These are phyloP conservation scores for Saccharomycopsis babjevae DNA, from an alignment of 805 yeast species.

Conservation along the genomic window DNA sequence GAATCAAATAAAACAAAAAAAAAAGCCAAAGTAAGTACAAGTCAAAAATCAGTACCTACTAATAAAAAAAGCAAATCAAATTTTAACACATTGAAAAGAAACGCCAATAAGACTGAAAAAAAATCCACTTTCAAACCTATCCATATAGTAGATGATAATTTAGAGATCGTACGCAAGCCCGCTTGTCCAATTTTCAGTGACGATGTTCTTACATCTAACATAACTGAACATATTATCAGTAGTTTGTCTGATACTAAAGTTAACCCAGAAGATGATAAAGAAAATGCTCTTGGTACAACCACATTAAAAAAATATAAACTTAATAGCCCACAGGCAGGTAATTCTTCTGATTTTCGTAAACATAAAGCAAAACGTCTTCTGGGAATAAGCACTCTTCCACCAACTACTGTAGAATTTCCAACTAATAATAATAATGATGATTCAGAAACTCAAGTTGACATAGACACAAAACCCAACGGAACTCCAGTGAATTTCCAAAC, in stretches of 20 bases:
- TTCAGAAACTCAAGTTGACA: not conserved
- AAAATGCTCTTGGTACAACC: not conserved
- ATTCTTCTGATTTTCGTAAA: not conserved
- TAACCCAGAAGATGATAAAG: not conserved
- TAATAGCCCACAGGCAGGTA: not conserved
- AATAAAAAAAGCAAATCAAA: not conserved
- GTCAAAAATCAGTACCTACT: not conserved
- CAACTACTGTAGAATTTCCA: conserved; percentile 1
- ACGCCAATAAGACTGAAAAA: not conserved
- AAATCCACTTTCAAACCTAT: not conserved
- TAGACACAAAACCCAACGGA: not conserved
- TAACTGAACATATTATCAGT: not conserved
- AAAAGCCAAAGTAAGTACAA: not conserved
- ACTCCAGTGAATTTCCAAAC: not conserved
- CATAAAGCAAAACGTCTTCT: not conserved
- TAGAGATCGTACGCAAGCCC: not conserved
- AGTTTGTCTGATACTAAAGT: not conserved
- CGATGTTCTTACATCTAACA: not conserved
- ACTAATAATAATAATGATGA: not conserved
- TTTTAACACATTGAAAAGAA: not conserved
- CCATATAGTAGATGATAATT: not conserved
- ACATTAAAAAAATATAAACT: not conserved
- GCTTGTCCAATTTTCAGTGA: not conserved
- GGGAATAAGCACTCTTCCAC: conserved; percentile 8
- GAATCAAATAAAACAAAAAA: not conserved